Evolutionary conservation across 1,284 basidiomycete species (phyloP).

Genomic region (Meripilus lineatus): DNA sequence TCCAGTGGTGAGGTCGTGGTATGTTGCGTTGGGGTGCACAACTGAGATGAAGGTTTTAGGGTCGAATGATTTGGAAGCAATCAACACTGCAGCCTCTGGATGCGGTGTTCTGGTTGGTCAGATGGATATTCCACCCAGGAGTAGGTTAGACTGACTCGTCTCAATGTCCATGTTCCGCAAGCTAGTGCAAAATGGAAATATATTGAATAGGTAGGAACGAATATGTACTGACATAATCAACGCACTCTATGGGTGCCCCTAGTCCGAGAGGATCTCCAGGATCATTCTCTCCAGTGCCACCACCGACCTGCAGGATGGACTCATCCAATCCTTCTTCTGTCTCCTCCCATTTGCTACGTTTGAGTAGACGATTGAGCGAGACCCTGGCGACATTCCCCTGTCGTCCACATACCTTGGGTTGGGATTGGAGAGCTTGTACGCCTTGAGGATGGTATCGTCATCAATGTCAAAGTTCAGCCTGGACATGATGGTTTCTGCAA

Average conservation of each 20-base stretch:
- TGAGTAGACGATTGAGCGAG: background rate
- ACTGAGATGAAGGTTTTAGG: constrained; percentile 90
- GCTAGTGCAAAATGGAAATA: constrained; percentile 42
- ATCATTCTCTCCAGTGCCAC: constrained; percentile 43
- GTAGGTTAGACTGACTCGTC: constrained; percentile 47
- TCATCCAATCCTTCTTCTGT: constrained; percentile 73
- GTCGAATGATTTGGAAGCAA: constrained; percentile 93
- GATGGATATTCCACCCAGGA: no score
- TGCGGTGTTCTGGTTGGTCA: no score
- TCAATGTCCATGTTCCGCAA: constrained; percentile 67
- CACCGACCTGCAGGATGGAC: constrained; percentile 51
- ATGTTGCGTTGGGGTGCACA: constrained; percentile 94
- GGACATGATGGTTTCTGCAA: constrained; percentile 11
- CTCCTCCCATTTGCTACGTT: constrained; percentile 71
- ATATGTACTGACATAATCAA: constrained; percentile 8
- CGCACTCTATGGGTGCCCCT: constrained; percentile 59
- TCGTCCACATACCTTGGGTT: constrained; percentile 30
- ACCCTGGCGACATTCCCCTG: background rate
- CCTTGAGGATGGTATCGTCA: constrained; percentile 68
- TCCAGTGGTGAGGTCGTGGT: constrained; percentile 82
- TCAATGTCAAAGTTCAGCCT: constrained; percentile 65
- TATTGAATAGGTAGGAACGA: constrained; percentile 6
- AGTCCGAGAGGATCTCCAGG: constrained; percentile 71
- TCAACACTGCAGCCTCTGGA: constrained; percentile 75
- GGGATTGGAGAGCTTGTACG: constrained; percentile 67